phyloP scores from a whole-genome alignment of 345 rosid genomes.

The Carallia pectinifolia region DNA sequence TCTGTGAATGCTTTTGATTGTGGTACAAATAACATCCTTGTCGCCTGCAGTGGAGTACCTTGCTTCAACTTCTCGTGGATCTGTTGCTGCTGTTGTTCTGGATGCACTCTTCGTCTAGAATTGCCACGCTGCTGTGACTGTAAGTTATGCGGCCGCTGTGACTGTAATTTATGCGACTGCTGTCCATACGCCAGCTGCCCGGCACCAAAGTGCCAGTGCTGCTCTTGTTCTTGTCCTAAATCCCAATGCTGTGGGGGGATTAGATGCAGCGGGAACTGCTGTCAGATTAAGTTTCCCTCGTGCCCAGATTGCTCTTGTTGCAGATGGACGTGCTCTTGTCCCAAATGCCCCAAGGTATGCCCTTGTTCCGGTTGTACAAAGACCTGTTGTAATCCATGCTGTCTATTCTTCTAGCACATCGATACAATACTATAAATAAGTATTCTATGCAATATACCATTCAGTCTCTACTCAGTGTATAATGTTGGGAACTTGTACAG shows the following conservation, averaged over 20 bases:
- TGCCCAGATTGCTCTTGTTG: conserved; percentile 42
- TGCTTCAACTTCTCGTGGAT: conserved; percentile 64
- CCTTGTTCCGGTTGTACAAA: conserved; percentile 8
- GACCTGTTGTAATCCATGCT: conserved; percentile 9
- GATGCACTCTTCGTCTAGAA: conserved; percentile 42
- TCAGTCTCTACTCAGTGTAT: no score
- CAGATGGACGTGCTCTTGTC: conserved; percentile 47
- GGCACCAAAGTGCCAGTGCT: conserved; percentile 34
- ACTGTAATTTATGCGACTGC: not conserved
- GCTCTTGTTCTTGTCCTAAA: conserved; percentile 36
- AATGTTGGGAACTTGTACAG: no score
- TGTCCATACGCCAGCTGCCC: conserved; percentile 26
- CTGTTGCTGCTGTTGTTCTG: conserved; percentile 68
- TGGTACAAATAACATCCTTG: not conserved
- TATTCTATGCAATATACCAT: no score
- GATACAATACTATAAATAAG: not conserved
- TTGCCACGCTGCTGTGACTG: conserved; percentile 43
- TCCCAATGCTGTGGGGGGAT: conserved; percentile 44
- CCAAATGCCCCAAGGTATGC: conserved; percentile 51
- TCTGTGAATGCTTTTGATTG: not conserved
- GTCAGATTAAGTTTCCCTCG: conserved; percentile 39
- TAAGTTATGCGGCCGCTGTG: not conserved
- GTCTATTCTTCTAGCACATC: conserved; percentile 3
- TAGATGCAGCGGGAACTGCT: conserved; percentile 43
- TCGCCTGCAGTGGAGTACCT: conserved; percentile 51